Evolutionary conservation across 139 green algal species (phyloP).

Genomic region (Chlamydomonas sp.): DNA sequence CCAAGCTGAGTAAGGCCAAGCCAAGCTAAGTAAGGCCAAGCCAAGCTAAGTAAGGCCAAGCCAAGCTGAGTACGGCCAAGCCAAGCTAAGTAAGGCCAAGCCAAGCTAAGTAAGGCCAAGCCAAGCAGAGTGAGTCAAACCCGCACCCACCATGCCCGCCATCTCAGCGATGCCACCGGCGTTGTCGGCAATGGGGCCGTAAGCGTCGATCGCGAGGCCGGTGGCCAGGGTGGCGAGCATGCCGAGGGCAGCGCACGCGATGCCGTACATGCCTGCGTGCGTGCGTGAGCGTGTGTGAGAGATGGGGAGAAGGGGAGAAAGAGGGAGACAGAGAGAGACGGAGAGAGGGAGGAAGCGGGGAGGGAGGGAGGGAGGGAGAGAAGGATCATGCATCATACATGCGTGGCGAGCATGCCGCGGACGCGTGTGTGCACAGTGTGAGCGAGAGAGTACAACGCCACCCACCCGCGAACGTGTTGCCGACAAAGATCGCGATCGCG

Average conservation of each 20-base stretch:
- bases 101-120: neutral
- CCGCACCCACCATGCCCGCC: neutral
- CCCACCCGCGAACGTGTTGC: constrained; percentile 4
- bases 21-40: too few species aligned
- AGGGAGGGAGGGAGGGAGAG: neutral
- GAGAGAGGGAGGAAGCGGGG: too few species aligned
- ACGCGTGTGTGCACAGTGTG: neutral
- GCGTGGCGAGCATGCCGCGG: neutral
- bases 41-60: too few species aligned
- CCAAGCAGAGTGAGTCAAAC: neutral
- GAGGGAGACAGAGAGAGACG: too few species aligned
- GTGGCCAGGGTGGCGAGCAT: constrained; percentile 93
- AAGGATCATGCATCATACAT: too few species aligned
- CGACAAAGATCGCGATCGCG: constrained; percentile 68
- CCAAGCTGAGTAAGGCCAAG: neutral
- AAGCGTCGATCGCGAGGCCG: constrained; percentile 19
- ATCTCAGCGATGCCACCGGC: constrained; percentile 83
- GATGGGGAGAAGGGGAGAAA: too few species aligned
- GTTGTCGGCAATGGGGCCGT: constrained; percentile 96
- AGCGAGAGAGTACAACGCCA: neutral
- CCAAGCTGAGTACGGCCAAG: neutral
- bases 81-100: neutral
- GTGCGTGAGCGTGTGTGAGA: too few species aligned
- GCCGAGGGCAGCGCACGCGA: constrained; percentile 89
- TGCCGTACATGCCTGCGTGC: constrained; percentile 96